These are phyloP conservation scores for Curvularia sp. DNA, from an alignment of 2,329 filamentous ascomycete genomes.

Conservation along the genomic window DNA sequence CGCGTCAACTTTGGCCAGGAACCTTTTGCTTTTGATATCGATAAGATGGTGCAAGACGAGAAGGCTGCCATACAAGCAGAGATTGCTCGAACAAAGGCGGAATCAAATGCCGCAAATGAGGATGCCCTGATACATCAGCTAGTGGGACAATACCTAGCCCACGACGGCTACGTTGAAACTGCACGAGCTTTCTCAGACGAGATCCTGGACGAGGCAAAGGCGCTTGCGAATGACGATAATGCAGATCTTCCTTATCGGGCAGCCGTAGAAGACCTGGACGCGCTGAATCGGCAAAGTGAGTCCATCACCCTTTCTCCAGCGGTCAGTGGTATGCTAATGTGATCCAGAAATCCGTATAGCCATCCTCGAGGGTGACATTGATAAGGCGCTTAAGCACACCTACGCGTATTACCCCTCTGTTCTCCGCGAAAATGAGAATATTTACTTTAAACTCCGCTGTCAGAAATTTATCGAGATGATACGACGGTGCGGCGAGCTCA, in stretches of 20 bases:
- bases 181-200: conserved; percentile 87
- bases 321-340: conserved; percentile 15
- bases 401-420: conserved; percentile 80
- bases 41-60: conserved; percentile 70
- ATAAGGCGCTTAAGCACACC: conserved; percentile 84
- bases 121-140: conserved; percentile 81
- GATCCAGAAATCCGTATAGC: conserved; percentile 78
- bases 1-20: conserved; percentile 70
- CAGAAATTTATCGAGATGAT: conserved; percentile 93
- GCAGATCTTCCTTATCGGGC: conserved; percentile 63
- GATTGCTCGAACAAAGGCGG: conserved; percentile 34
- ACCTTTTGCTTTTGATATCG: conserved; percentile 90
- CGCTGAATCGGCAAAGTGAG: conserved; percentile 83
- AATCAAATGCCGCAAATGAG: conserved; percentile 60
- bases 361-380: conserved; percentile 90
- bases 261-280: conserved; percentile 83
- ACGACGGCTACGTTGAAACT: conserved; percentile 95
- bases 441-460: conserved; percentile 87
- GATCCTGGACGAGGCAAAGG: conserved; percentile 74
- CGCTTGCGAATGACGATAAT: conserved; percentile 67
- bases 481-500: conserved; percentile 52
- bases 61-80: conserved; percentile 47
- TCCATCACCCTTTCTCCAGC: neutral
- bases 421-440: conserved; percentile 78
- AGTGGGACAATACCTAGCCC: conserved; percentile 86